phyloP scores from a whole-genome alignment of 2,329 filamentous ascomycete genomes.

The Diplodia mutila region DNA sequence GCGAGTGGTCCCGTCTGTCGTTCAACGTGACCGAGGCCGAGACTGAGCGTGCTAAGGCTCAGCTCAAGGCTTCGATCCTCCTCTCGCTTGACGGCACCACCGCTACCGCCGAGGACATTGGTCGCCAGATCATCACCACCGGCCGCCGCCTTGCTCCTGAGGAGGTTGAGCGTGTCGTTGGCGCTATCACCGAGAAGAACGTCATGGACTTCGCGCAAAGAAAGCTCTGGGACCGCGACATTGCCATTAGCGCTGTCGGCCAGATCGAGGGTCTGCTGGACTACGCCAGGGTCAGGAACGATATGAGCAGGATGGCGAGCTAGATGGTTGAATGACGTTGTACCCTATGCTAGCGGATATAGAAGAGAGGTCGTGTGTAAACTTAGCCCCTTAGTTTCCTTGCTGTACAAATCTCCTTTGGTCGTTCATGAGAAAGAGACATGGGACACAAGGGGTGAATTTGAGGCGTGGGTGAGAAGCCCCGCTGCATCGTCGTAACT shows the following conservation, averaged over 20 bases:
- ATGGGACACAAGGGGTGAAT: neutral
- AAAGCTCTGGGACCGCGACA: constrained; percentile 96
- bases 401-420: constrained; percentile 26
- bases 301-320: constrained; percentile 73
- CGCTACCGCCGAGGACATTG: constrained; percentile 96
- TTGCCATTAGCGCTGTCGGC: constrained; percentile 91
- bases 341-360: constrained; percentile 22
- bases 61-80: constrained; percentile 97
- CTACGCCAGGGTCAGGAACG: constrained; percentile 77
- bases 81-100: constrained; percentile 97
- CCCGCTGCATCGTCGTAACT: neutral
- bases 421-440: constrained; percentile 20
- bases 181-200: constrained; percentile 89
- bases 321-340: constrained; percentile 13
- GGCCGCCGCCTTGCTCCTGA: constrained; percentile 87
- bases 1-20: constrained; percentile 96
- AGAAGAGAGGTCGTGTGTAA: constrained; percentile 25
- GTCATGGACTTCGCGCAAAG: constrained; percentile 95
- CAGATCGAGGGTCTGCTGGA: constrained; percentile 82
- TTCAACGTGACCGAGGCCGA: constrained; percentile 86
- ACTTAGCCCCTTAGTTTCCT: constrained; percentile 27
- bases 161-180: constrained; percentile 92
- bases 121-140: constrained; percentile 96
- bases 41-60: constrained; percentile 97
- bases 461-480: neutral